phyloP scores from a whole-genome alignment of 179 eudicot species.

The Beta lomatogona region DNA sequence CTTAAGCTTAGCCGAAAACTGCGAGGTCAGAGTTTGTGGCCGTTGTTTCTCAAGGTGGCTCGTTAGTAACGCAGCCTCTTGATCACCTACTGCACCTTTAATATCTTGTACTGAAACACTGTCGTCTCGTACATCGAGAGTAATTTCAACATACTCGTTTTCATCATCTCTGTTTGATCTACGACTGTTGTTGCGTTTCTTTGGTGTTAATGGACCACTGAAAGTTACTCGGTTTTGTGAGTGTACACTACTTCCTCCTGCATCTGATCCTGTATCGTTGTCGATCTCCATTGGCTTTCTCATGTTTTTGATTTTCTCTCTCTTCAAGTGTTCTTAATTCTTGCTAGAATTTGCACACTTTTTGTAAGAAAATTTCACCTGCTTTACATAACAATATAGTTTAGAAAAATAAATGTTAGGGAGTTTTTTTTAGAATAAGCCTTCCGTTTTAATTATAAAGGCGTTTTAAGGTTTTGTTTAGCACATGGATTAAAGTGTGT shows the following conservation, averaged over 20 bases:
- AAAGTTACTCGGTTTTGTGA: conserved; percentile 36
- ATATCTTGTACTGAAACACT: conserved; percentile 85
- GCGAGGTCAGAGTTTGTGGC: conserved; percentile 38
- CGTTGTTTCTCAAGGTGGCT: conserved; percentile 36
- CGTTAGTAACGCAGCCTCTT: conserved; percentile 43
- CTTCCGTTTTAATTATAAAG: too few relatives aligned
- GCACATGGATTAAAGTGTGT: too few relatives aligned
- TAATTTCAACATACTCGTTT: conserved; percentile 70
- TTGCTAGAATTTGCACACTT: too few relatives aligned
- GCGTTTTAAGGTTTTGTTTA: too few relatives aligned
- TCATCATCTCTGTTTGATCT: conserved; percentile 16
- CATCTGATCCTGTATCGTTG: conserved; percentile 31
- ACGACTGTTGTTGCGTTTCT: conserved; percentile 13
- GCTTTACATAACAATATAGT: too few relatives aligned
- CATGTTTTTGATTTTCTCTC: conserved; percentile 13
- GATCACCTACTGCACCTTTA: conserved; percentile 53
- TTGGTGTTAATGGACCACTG: conserved; percentile 40
- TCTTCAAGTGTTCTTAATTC: too few relatives aligned
- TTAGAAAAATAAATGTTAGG: too few relatives aligned
- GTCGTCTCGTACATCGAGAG: conserved; percentile 89
- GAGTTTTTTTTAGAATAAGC: too few relatives aligned
- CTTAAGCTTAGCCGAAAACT: conserved; percentile 52
- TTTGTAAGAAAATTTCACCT: too few relatives aligned
- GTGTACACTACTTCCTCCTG: conserved; percentile 39
- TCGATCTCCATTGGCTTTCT: conserved; percentile 35